Percentiles rank a stretch among this genome's conserved stretches.
phyloP scores from a whole-genome alignment of 2,329 filamentous ascomycete species.

The Diatrype stigma region DNA sequence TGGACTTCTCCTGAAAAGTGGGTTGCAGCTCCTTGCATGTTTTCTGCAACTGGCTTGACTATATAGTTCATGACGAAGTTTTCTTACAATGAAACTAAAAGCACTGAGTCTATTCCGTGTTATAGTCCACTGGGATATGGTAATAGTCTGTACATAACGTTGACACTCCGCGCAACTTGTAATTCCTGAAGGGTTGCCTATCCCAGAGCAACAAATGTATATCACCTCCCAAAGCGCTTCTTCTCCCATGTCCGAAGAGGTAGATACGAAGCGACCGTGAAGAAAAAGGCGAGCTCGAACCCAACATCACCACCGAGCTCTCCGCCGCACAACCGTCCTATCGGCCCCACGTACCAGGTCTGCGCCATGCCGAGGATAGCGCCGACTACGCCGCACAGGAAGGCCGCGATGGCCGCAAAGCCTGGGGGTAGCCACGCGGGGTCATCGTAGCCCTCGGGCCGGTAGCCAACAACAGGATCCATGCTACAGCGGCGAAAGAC shows the following conservation, averaged over 20 bases:
- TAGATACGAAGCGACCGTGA: constrained; percentile 50
- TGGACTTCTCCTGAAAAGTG: too few species aligned
- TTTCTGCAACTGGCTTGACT: too few species aligned
- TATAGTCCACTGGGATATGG: too few species aligned
- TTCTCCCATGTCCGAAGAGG: constrained; percentile 43
- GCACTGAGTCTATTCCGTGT: too few species aligned
- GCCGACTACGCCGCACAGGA: constrained; percentile 60
- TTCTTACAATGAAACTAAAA: too few species aligned
- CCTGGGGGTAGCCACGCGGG: constrained; percentile 56
- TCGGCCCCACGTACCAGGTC: constrained; percentile 63
- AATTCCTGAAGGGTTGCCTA: too few species aligned
- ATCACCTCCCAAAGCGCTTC: constrained; percentile 34
- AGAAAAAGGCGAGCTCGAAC: constrained; percentile 63
- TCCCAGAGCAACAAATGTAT: background rate
- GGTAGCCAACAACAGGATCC: constrained; percentile 58
- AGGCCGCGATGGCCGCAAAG: constrained; percentile 59
- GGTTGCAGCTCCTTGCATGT: too few species aligned
- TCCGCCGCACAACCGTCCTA: constrained; percentile 57
- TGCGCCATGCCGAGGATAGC: constrained; percentile 69
- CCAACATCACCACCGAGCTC: constrained; percentile 40
- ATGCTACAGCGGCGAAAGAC: constrained; percentile 62
- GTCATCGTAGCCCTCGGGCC: constrained; percentile 54
- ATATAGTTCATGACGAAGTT: too few species aligned
- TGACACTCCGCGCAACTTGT: too few species aligned
- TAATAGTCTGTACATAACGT: too few species aligned